Evolutionary conservation across 225 moss, liverwort and hornwort species (phyloP), one percentile per base, ranked within the genome.

Genomic region (Thuidium tamariscinum): DNA sequence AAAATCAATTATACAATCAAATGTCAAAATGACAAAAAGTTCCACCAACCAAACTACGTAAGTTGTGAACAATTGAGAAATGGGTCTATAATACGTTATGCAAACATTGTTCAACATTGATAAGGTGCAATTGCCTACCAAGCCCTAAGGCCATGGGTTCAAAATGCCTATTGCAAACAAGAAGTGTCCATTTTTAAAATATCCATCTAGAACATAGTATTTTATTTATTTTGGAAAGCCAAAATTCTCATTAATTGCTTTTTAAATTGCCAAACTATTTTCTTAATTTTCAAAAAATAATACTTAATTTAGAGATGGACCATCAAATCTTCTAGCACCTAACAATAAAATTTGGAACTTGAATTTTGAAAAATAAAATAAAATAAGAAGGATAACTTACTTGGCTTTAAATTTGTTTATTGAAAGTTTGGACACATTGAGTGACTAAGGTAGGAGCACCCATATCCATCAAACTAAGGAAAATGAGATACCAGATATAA

Each of bases 171-270:
- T 29, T 4, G 26, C 25, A 2, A 67, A 37, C 4, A 15, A 39
- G 4, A 23, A 11, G 10, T 69, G 14, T 2, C 8, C 14, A 4
- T 25, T 25, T 1, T 9, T 16, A 70, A 27, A 41, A 42, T 26
- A 3, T 1, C 3, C 0, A 0, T 29, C 17, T 16, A 27, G 6
- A 16, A 17, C 46, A 10, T 5, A 29, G 17, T 44, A 42, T 27
- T 71, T 10, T 5, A 27, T 3, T 29, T 29, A 8, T 70, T 9
- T 67, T 0, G 2, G 2, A 46, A 71, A 9, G 6, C 1, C 22
- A 70, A 27, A 44, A 15, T 10, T 44, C 2, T 42, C 26, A 27
- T 16, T 16, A 8, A 3, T 44, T 71, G 1, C 36, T 21, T 20
- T 44, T 5, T 5, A 30, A 16, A 29, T 10, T 30, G 11, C 0